These are phyloP conservation scores for Lasiodiplodia hormozganensis DNA, from an alignment of 2,329 filamentous ascomycete genomes.

Conservation along the genomic window DNA sequence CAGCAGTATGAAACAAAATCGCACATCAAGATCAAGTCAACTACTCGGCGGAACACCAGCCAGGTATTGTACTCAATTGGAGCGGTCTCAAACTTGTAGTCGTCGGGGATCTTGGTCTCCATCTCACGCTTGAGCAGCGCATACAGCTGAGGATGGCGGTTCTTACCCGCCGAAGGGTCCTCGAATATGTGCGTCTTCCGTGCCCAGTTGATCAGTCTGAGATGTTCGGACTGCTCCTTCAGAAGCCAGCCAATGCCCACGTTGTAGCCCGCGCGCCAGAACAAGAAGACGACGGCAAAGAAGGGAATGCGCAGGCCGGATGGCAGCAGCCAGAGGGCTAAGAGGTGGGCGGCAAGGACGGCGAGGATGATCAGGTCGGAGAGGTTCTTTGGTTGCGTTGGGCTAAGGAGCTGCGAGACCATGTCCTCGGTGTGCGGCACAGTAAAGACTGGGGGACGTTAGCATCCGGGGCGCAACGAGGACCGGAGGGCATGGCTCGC, in stretches of 20 bases:
- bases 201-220: constrained; percentile 85
- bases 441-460: constrained; percentile 75
- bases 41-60: constrained; percentile 92
- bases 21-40: constrained; percentile 98
- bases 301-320: constrained; percentile 72
- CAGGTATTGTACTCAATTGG: constrained; percentile 99
- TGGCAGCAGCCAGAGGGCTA: constrained; percentile 77
- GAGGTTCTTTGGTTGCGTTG: constrained; percentile 92
- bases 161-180: constrained; percentile 77
- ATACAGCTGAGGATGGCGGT: constrained; percentile 84
- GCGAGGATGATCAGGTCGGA: constrained; percentile 82
- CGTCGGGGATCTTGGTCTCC: constrained; percentile 90
- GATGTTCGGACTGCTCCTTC: constrained; percentile 87
- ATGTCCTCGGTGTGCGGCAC: constrained; percentile 98
- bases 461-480: not conserved
- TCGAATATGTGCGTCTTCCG: constrained; percentile 87
- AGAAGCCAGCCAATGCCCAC: constrained; percentile 90
- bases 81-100: constrained; percentile 92
- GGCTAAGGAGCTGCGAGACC: constrained; percentile 96
- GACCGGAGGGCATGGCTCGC: not conserved
- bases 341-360: constrained; percentile 77
- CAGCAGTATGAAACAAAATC: constrained; percentile 97
- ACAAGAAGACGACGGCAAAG: constrained; percentile 84
- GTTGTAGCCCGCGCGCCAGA: constrained; percentile 94
- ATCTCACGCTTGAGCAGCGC: constrained; percentile 84